Conservation (phyloP, 352 stramenopile genomes). For the Pythium volutum region DNA sequence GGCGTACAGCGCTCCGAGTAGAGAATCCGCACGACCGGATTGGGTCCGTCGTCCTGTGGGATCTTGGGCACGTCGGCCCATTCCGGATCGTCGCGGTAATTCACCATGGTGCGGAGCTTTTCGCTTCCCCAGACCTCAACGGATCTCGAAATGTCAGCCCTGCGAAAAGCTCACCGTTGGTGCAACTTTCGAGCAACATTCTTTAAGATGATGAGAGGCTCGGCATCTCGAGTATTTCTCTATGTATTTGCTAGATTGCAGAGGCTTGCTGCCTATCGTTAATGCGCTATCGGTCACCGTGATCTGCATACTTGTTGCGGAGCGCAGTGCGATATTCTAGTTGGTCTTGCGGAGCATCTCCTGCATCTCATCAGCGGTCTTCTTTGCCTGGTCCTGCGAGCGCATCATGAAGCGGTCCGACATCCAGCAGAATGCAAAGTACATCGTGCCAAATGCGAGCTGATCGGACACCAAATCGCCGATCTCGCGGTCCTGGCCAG, state of each 20-base stretch:
- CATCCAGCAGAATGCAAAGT: constrained; percentile 73
- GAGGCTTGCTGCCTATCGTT: not conserved
- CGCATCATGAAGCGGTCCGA: constrained; percentile 83
- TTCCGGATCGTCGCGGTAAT: constrained; percentile 58
- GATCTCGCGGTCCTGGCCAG: constrained; percentile 38
- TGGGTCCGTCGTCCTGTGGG: constrained; percentile 77
- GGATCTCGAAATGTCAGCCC: not conserved
- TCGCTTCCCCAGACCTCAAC: not conserved
- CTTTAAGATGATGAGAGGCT: not conserved
- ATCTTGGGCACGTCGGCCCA: constrained; percentile 85
- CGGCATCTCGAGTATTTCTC: not conserved
- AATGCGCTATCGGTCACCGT: not conserved
- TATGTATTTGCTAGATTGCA: not conserved
- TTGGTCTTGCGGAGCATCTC: constrained; percentile 38
- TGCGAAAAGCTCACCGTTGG: constrained; percentile 2
- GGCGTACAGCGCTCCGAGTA: constrained; percentile 71
- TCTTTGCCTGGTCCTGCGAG: constrained; percentile 56
- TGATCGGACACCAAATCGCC: constrained; percentile 63
- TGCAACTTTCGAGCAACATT: constrained; percentile 24
- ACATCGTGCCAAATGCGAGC: constrained; percentile 65
- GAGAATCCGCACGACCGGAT: constrained; percentile 74
- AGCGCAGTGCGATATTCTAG: not conserved
- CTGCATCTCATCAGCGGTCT: constrained; percentile 58
- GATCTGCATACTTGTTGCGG: no score
- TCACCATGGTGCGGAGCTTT: constrained; percentile 23